Conservation (phyloP, 495 filamentous ascomycete genomes). For the Aspergillus panamensis region DNA sequence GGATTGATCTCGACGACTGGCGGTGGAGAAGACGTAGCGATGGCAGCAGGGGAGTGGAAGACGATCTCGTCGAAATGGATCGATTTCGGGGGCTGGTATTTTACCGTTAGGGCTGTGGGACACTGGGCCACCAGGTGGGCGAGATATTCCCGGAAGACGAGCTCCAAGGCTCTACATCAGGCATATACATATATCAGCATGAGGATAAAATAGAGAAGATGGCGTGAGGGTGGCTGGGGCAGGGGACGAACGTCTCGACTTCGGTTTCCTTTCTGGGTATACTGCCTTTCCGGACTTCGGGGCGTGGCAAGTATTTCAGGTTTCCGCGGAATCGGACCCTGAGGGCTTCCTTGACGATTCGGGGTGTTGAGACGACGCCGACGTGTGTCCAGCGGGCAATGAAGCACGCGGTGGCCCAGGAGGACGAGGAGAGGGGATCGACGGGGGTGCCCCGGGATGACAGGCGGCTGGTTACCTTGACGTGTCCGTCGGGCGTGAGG, state of each 20-base stretch:
- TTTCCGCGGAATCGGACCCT: constrained; percentile 15
- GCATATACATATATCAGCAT: not conserved
- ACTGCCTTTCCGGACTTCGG: constrained; percentile 4
- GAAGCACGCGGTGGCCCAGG: constrained; percentile 1
- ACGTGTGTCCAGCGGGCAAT: constrained; percentile 8
- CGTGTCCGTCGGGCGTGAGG: not conserved
- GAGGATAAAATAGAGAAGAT: not conserved
- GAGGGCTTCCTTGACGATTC: constrained; percentile 16
- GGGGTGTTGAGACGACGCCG: not conserved
- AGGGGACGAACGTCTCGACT: constrained; percentile 1
- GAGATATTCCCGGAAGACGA: not conserved
- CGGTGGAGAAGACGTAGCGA: not conserved
- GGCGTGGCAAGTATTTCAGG: constrained; percentile 11
- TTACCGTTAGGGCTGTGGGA: no score
- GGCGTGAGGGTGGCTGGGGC: not conserved
- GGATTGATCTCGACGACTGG: not conserved
- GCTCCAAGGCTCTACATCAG: not conserved
- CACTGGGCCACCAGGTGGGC: not conserved
- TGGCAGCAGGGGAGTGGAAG: not conserved
- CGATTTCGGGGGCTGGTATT: not conserved
- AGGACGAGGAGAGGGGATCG: constrained; percentile 9
- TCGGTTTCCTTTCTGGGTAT: constrained; percentile 11
- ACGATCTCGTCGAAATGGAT: not conserved
- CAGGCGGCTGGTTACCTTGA: constrained; percentile 15
- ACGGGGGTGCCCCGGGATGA: constrained; percentile 9